A percentile compares a stretch with the other conserved stretches of the same genome.
Conservation (phyloP, 2,329 filamentous ascomycete species). For the Clonostachys chloroleuca region DNA sequence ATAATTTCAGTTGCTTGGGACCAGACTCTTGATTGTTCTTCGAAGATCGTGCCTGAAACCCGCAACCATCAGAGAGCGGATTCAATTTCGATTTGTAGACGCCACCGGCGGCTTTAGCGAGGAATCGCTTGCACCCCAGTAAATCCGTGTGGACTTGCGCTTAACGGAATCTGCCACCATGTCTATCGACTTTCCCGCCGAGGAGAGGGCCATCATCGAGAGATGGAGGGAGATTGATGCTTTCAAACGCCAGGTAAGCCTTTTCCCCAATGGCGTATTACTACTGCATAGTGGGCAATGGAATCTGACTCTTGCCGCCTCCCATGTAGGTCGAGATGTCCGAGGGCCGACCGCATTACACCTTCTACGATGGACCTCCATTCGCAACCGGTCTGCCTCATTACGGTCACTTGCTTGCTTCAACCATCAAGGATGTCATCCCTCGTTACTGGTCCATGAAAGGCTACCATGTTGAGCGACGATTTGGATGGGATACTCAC, state of each 20-base stretch:
- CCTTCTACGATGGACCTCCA: slow-evolving; percentile 88
- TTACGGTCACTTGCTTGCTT: slow-evolving; percentile 74
- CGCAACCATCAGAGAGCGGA: too few relatives aligned
- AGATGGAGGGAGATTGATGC: slow-evolving; percentile 91
- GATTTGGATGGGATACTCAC: slow-evolving; percentile 94
- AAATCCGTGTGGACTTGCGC: too few relatives aligned
- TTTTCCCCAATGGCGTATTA: background rate
- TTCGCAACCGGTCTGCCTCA: slow-evolving; percentile 70
- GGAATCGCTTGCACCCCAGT: too few relatives aligned
- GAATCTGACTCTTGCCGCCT: too few relatives aligned
- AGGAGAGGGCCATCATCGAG: slow-evolving; percentile 80
- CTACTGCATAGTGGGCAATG: background rate
- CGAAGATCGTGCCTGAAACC: too few relatives aligned
- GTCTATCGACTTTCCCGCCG: slow-evolving; percentile 89
- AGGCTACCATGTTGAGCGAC: slow-evolving; percentile 83
- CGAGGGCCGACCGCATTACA: slow-evolving; percentile 77
- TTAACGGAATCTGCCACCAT: slow-evolving; percentile 30
- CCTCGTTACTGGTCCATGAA: slow-evolving; percentile 98
- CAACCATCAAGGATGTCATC: slow-evolving; percentile 96
- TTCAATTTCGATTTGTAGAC: too few relatives aligned
- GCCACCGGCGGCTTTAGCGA: too few relatives aligned
- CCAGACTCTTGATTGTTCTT: too few relatives aligned
- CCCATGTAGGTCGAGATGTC: slow-evolving; percentile 66
- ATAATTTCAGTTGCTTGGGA: too few relatives aligned
- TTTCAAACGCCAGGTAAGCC: slow-evolving; percentile 72